Conservation (phyloP, 805 yeast genomes). For the Blastobotrys mokoenaii region DNA sequence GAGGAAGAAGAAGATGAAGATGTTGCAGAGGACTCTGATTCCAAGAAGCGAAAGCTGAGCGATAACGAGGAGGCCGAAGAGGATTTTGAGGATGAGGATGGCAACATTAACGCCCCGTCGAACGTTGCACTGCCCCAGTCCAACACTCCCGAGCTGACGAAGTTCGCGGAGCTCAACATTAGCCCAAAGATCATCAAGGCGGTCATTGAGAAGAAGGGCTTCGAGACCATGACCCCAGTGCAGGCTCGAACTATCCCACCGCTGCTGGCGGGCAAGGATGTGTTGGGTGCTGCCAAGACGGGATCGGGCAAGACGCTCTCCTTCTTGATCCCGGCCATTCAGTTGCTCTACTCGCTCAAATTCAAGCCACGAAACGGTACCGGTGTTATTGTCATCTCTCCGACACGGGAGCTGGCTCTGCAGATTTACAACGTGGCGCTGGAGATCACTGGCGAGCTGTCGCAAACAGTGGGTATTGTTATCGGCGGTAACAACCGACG, state of each 20-base stretch:
- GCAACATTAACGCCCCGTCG: not conserved
- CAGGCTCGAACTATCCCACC: constrained; percentile 97
- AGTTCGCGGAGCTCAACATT: constrained; percentile 48
- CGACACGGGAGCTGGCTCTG: constrained; percentile 94
- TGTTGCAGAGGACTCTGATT: constrained; percentile 14
- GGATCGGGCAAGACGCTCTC: constrained; percentile 99
- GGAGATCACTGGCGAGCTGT: constrained; percentile 81
- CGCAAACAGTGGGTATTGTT: constrained; percentile 92
- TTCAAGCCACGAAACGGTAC: constrained; percentile 98
- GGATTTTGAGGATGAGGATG: constrained; percentile 19
- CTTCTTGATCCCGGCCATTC: constrained; percentile 91
- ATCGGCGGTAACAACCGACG: constrained; percentile 98
- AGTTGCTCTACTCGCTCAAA: constrained; percentile 76
- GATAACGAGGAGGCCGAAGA: constrained; percentile 24
- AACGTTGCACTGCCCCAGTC: not conserved
- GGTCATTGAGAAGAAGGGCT: constrained; percentile 73
- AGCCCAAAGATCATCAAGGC: constrained; percentile 80
- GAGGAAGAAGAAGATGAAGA: constrained; percentile 21
- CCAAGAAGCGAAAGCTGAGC: constrained; percentile 25
- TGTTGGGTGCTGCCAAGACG: constrained; percentile 98
- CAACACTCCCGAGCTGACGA: constrained; percentile 20
- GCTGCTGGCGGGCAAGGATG: constrained; percentile 91
- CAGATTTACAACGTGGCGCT: constrained; percentile 98
- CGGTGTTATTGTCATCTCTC: constrained; percentile 91
- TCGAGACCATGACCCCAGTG: constrained; percentile 83